Base-by-base conservation (phyloP, 2,329 filamentous ascomycete species). In the Diaporthe capsici region DNA sequence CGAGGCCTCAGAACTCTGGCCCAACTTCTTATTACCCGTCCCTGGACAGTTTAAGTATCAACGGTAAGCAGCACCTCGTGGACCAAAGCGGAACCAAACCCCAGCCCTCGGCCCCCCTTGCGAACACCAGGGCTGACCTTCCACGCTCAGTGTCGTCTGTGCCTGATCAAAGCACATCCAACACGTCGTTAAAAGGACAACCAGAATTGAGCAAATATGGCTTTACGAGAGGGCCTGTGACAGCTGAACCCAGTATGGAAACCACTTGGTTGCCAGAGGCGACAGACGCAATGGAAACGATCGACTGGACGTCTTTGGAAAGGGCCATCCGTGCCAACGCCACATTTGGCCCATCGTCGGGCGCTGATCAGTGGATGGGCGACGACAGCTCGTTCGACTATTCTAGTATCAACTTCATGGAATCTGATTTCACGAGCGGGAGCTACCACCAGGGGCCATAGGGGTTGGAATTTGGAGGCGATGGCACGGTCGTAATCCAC, bases 201-300 rank as follows among this genome's bases (percentile, higher is more conserved):
- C 47, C 37, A 6, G 71, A 49, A 34, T 10, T 65, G 8, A 57
- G 34, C 2, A n/a, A 25, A 55, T 42, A 74, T 49, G 75, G 63
- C 10, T 65, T 71, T 44, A 71, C 47, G 17, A 39, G 25, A n/a
- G 9, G 22, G 22, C 20, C 55, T 31, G 49, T 28, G 17, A 3
- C 55, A 58, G 31, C 57, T 15, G 44, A 63, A 17, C 34, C 39
- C 28, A 44, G 49, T n/a, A 44, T 34, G 58, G 74, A 74, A 55
- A 42, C 73, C n/a, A 34, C 72, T 34, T 76, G 73, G 75, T 49
- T 76, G n/a, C 75, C 73, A 37, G 60, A 70, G 25, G 61, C 51
- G 51, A 61, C 53, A 34, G 70, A 47, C 28, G 70, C 58, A 15
- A 71, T 76, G 34, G 73, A 73, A 25, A 17, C 37, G n/a, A 76